These are phyloP conservation scores for Phytophthora tubulina DNA, from an alignment of 352 stramenopile genomes.

Conservation along the genomic window DNA sequence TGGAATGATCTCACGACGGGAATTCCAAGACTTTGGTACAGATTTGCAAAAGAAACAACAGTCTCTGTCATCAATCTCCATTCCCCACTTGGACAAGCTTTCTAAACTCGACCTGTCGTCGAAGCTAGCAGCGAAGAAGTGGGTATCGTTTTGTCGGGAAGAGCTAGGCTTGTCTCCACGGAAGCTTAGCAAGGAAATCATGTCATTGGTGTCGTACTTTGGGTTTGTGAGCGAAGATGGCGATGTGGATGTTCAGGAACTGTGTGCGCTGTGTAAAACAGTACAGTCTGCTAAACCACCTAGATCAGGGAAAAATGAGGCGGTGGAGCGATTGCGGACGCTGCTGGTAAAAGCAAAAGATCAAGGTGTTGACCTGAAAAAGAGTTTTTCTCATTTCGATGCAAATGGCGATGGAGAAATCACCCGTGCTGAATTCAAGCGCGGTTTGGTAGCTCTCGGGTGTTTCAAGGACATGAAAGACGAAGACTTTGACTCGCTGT, in stretches of 20 bases:
- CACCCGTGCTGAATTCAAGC: slow-evolving; percentile 62
- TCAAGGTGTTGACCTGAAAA: slow-evolving; percentile 55
- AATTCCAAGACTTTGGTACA: slow-evolving; percentile 68
- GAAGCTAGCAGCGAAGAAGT: slow-evolving; percentile 38
- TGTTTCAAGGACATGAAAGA: slow-evolving; percentile 57
- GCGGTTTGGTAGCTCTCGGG: slow-evolving; percentile 56
- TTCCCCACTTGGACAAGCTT: slow-evolving; percentile 35
- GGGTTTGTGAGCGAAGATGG: slow-evolving; percentile 37
- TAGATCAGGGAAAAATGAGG: slow-evolving; percentile 13
- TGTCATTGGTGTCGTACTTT: slow-evolving; percentile 42
- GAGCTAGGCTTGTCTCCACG: slow-evolving; percentile 40
- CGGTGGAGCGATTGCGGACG: slow-evolving; percentile 27
- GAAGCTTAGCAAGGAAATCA: slow-evolving; percentile 28
- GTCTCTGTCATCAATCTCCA: slow-evolving; percentile 35
- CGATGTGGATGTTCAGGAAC: slow-evolving; percentile 39
- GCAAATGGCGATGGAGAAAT: slow-evolving; percentile 66
- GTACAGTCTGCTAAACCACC: slow-evolving; percentile 1
- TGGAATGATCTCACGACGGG: slow-evolving; percentile 59
- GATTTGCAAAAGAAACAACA: slow-evolving; percentile 55
- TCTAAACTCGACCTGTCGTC: slow-evolving; percentile 10
- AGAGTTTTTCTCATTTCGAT: slow-evolving; percentile 80
- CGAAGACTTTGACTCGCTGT: slow-evolving; percentile 53
- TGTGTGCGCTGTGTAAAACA: slow-evolving; percentile 37
- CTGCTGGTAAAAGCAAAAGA: slow-evolving; percentile 47
- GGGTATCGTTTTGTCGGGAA: slow-evolving; percentile 44